Evolutionary conservation across 257 asterid genomes (phyloP).

Genomic region (Solanum etuberosum): DNA sequence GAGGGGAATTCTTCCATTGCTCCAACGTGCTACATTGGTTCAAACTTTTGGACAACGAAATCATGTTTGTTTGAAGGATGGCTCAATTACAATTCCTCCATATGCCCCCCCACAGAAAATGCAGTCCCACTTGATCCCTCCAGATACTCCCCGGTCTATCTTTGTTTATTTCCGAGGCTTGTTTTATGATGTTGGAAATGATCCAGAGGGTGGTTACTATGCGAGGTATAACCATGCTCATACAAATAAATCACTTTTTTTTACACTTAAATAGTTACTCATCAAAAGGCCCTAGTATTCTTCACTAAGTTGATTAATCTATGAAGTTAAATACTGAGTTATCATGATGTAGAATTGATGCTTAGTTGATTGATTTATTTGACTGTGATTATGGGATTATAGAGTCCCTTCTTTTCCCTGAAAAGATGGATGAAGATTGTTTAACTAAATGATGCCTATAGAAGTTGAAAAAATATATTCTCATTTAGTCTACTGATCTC

Average conservation of each 20-base stretch:
- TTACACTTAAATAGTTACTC: background rate
- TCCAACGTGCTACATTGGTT: slow-evolving; percentile 77
- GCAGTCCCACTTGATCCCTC: slow-evolving; percentile 81
- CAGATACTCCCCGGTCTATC: slow-evolving; percentile 78
- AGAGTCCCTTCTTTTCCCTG: background rate
- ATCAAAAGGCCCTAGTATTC: background rate
- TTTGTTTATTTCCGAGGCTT: slow-evolving; percentile 88
- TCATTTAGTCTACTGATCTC: background rate
- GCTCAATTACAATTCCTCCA: slow-evolving; percentile 78
- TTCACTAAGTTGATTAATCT: background rate
- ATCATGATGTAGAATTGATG: background rate
- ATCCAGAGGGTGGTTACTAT: slow-evolving; percentile 89
- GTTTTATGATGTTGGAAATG: slow-evolving; percentile 74
- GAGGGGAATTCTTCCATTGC: slow-evolving; percentile 77
- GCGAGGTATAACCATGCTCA: slow-evolving; percentile 38
- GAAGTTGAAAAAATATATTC: background rate
- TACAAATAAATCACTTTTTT: background rate
- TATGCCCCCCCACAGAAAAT: slow-evolving; percentile 93
- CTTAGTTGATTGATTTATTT: background rate
- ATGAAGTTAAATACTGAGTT: background rate
- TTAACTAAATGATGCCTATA: background rate
- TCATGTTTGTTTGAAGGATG: slow-evolving; percentile 79
- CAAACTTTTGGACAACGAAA: slow-evolving; percentile 90
- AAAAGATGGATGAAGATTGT: background rate
- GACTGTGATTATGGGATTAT: background rate